Conservation (phyloP, 2,329 filamentous ascomycete genomes). For the Colletotrichum somersetense region DNA sequence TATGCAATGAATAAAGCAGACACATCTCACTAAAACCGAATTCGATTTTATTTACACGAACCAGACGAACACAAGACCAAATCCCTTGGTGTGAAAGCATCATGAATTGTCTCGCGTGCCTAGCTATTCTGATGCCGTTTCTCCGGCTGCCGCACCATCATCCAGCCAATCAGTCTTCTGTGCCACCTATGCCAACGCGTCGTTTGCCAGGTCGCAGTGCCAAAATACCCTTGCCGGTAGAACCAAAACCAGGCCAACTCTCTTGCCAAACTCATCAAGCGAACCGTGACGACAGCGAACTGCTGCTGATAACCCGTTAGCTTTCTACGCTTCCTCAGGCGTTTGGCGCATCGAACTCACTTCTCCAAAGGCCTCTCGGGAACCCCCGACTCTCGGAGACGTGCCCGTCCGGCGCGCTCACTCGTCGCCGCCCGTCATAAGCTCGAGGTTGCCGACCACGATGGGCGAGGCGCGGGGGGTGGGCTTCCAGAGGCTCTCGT, state of each 20-base stretch:
- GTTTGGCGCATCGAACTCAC: background rate
- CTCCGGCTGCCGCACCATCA: background rate
- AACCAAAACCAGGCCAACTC: background rate
- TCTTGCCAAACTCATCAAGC: background rate
- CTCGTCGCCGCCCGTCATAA: background rate
- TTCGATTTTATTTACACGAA: no score
- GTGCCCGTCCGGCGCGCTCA: background rate
- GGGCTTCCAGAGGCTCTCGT: background rate
- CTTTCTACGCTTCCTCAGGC: background rate
- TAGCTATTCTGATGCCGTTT: background rate
- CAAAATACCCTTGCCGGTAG: background rate
- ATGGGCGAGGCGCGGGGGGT: background rate
- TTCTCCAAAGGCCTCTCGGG: background rate
- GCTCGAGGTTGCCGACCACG: background rate
- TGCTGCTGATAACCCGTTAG: background rate
- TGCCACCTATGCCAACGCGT: background rate
- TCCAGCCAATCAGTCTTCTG: background rate
- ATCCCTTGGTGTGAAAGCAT: background rate
- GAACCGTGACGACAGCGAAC: background rate
- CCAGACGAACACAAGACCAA: background rate
- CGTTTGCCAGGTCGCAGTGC: background rate
- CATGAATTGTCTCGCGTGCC: background rate
- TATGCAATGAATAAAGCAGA: background rate
- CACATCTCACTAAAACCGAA: background rate
- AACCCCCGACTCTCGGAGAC: background rate